Evolutionary conservation across 352 stramenopile species (phyloP).

Genomic region (Phytophthora melonis): DNA sequence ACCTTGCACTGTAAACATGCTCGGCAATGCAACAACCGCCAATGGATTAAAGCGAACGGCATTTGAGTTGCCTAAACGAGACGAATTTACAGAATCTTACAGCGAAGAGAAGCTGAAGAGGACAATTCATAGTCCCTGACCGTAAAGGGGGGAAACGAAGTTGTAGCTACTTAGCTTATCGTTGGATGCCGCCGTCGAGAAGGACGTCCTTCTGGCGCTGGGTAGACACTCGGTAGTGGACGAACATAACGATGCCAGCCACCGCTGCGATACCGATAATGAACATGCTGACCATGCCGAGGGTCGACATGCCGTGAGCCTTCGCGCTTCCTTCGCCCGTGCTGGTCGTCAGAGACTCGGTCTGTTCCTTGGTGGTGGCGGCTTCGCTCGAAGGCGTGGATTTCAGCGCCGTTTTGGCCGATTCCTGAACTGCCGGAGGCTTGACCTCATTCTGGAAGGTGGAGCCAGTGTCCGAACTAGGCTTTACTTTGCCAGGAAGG

Average conservation of each 20-base stretch:
- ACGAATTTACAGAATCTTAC: conserved; percentile 11
- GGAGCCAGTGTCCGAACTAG: conserved; percentile 41
- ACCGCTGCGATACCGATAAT: conserved; percentile 59
- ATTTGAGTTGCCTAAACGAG: neutral
- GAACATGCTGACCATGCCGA: conserved; percentile 60
- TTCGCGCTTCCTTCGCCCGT: conserved; percentile 8
- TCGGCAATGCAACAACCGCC: neutral
- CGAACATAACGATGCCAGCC: conserved; percentile 58
- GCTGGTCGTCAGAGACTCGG: conserved; percentile 26
- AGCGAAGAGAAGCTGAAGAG: neutral
- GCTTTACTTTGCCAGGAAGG: conserved; percentile 37
- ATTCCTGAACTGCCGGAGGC: conserved; percentile 10
- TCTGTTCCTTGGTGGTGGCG: conserved; percentile 11
- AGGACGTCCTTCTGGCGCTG: conserved; percentile 70
- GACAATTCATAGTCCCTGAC: conserved; percentile 14
- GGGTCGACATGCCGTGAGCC: conserved; percentile 44
- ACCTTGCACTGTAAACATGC: neutral
- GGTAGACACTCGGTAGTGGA: conserved; percentile 70
- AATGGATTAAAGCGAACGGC: neutral
- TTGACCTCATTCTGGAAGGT: conserved; percentile 35
- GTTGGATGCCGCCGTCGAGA: conserved; percentile 51
- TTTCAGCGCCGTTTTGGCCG: conserved; percentile 5
- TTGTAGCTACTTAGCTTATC: conserved; percentile 1
- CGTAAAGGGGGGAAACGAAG: neutral
- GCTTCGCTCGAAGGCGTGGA: neutral